phyloP scores from a whole-genome alignment of 345 rosid genomes.

The Eucalyptus marginata region DNA sequence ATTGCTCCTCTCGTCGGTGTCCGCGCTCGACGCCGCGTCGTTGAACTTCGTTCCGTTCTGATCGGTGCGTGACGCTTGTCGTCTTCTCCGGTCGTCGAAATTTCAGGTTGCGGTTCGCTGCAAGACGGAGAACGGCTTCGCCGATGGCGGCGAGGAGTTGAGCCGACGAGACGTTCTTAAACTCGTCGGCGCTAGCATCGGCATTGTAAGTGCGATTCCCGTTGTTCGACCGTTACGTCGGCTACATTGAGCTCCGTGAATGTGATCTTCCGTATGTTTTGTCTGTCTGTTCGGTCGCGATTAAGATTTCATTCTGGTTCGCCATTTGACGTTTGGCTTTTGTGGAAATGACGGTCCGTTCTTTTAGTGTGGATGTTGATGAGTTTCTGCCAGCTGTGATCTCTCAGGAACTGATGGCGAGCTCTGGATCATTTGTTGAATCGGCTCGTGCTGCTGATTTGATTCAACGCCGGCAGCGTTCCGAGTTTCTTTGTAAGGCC shows the following conservation, averaged over 20 bases:
- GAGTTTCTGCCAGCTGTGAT: constrained; percentile 49
- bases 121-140: constrained; percentile 20
- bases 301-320: not conserved
- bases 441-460: constrained; percentile 75
- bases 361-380: constrained; percentile 2
- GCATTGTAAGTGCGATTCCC: constrained; percentile 32
- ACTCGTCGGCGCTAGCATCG: constrained; percentile 40
- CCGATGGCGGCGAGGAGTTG: constrained; percentile 1
- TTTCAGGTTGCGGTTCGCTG: constrained; percentile 43
- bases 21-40: not conserved
- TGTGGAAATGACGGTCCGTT: not conserved
- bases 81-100: not conserved
- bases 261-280: not conserved
- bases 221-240: not conserved
- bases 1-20: not conserved
- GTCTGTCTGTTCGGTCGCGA: not conserved
- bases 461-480: constrained; percentile 86
- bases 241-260: not conserved
- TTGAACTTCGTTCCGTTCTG: too few species aligned
- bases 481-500: constrained; percentile 63
- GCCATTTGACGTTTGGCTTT: not conserved
- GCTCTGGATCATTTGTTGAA: constrained; percentile 47
- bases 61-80: not conserved
- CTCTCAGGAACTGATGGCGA: constrained; percentile 52
- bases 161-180: constrained; percentile 53